Conservation (phyloP, 495 filamentous ascomycete genomes). For the Sordaria brevicollis region DNA sequence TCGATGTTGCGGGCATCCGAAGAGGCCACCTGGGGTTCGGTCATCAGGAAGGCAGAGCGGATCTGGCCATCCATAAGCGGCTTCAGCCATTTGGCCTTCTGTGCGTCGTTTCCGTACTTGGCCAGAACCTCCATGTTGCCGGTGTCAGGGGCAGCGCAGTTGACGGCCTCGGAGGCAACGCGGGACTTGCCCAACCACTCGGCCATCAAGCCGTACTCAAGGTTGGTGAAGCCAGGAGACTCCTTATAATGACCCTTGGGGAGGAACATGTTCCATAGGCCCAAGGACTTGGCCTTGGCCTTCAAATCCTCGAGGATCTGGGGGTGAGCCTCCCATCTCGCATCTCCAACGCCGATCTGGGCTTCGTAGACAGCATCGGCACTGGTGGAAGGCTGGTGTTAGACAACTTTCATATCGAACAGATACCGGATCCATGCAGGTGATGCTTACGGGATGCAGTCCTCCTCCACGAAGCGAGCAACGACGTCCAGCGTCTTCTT, state of each 20-base stretch:
- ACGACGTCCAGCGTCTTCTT: conserved; percentile 60
- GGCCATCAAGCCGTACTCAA: conserved; percentile 91
- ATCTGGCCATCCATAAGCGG: conserved; percentile 80
- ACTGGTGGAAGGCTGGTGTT: conserved; percentile 15
- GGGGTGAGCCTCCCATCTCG: conserved; percentile 70
- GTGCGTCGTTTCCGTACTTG: conserved; percentile 83
- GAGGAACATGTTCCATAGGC: conserved; percentile 97
- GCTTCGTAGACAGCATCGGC: conserved; percentile 69
- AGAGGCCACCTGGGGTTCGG: conserved; percentile 75
- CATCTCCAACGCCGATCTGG: conserved; percentile 64
- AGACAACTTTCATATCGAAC: not conserved
- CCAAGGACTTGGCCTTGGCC: conserved; percentile 67
- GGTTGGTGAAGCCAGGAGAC: conserved; percentile 80
- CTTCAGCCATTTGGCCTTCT: conserved; percentile 78
- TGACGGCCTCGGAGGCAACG: conserved; percentile 76
- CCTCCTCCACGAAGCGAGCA: conserved; percentile 92
- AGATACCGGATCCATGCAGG: conserved; percentile 9
- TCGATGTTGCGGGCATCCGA: conserved; percentile 86
- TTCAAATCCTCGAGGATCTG: conserved; percentile 81
- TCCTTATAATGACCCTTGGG: conserved; percentile 90
- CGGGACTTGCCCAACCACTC: conserved; percentile 76
- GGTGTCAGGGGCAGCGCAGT: conserved; percentile 85
- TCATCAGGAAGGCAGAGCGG: conserved; percentile 88
- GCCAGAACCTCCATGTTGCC: conserved; percentile 95
- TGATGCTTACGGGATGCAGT: conserved; percentile 63